A percentile compares a stretch with the other conserved stretches of the same genome.
These are phyloP conservation scores for Maudiozyma bulderi DNA, from an alignment of 805 yeast species.

Conservation along the genomic window DNA sequence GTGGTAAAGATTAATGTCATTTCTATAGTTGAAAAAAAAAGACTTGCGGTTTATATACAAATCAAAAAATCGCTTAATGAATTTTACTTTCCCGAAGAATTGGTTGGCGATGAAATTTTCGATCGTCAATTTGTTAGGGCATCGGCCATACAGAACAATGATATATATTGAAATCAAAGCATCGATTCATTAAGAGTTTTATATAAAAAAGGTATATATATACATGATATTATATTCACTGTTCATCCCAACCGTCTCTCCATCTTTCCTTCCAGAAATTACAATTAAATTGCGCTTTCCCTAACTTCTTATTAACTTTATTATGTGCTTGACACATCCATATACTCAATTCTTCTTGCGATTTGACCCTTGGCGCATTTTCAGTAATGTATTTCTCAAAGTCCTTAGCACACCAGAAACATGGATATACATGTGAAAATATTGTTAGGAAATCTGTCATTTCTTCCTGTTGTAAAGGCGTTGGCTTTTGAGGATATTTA, in stretches of 20 bases:
- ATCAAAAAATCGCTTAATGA: too few species aligned
- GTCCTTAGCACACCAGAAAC: constrained; percentile 89
- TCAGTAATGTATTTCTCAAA: constrained; percentile 53
- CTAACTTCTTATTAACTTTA: constrained; percentile 75
- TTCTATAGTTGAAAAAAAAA: too few species aligned
- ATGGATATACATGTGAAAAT: constrained; percentile 80
- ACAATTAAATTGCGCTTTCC: constrained; percentile 83
- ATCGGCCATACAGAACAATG: too few species aligned
- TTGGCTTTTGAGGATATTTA: constrained; percentile 68
- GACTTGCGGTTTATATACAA: too few species aligned
- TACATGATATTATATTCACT: neutral
- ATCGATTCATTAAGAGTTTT: too few species aligned
- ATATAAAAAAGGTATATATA: too few species aligned
- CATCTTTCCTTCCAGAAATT: constrained; percentile 87
- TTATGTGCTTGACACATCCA: constrained; percentile 98
- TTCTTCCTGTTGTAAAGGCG: constrained; percentile 52
- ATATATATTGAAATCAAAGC: too few species aligned
- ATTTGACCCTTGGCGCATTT: constrained; percentile 46
- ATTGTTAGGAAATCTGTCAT: constrained; percentile 59
- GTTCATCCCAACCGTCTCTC: constrained; percentile 74
- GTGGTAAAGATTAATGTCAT: too few species aligned
- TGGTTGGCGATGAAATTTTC: too few species aligned
- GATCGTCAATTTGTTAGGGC: too few species aligned
- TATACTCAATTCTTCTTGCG: constrained; percentile 71
- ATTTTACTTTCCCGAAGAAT: too few species aligned